phyloP scores from a whole-genome alignment of 2,329 filamentous ascomycete species.

The Escovopsis sp. region DNA sequence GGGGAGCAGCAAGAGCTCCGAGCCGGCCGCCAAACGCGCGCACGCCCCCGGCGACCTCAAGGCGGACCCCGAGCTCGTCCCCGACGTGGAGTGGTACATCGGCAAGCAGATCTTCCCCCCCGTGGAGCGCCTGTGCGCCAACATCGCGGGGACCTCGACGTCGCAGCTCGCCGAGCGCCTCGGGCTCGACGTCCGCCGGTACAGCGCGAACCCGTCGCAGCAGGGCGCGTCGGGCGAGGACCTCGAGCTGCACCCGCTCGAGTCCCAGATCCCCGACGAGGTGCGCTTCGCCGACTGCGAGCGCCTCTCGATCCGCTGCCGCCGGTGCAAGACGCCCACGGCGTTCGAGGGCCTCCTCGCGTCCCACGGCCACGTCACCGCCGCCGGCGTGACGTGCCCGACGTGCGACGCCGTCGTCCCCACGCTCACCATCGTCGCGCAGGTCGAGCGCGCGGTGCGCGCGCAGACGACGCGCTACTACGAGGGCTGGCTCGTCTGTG shows the following conservation, averaged over 20 bases:
- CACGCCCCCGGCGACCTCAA: slow-evolving; percentile 77
- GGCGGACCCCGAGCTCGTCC: slow-evolving; percentile 56
- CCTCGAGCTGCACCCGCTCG: slow-evolving; percentile 73
- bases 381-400: slow-evolving; percentile 62
- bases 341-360: slow-evolving; percentile 61
- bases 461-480: slow-evolving; percentile 73
- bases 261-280: slow-evolving; percentile 85
- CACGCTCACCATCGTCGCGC: slow-evolving; percentile 64
- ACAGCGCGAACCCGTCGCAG: slow-evolving; percentile 36
- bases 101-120: slow-evolving; percentile 97
- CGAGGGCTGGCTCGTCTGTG: slow-evolving; percentile 79
- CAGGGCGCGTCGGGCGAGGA: slow-evolving; percentile 40
- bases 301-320: slow-evolving; percentile 65
- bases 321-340: slow-evolving; percentile 58
- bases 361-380: slow-evolving; percentile 46
- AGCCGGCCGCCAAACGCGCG: slow-evolving; percentile 73
- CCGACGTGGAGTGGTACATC: slow-evolving; percentile 95
- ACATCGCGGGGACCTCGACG: slow-evolving; percentile 84
- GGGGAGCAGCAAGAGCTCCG: slow-evolving; percentile 48
- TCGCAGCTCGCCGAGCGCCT: slow-evolving; percentile 83
- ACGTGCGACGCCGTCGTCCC: slow-evolving; percentile 51
- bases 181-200: slow-evolving; percentile 79
- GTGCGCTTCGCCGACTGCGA: slow-evolving; percentile 75
- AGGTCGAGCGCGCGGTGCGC: slow-evolving; percentile 75
- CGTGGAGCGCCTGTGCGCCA: slow-evolving; percentile 92